Conservation (phyloP, 768 basidiomycete genomes). For the Termitomyces titanicus region DNA sequence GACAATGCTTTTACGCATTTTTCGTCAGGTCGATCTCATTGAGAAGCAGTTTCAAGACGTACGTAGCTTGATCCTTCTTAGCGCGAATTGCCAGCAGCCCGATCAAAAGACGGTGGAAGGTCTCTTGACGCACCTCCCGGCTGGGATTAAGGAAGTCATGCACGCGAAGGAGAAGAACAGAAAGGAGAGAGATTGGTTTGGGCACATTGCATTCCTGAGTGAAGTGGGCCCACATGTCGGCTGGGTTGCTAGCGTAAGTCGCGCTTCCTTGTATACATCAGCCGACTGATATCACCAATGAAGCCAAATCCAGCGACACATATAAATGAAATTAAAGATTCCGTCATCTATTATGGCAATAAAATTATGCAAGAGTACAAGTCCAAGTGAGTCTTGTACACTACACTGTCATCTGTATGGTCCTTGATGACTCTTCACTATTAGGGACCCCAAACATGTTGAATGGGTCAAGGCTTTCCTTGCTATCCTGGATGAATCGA, state of each 20-base stretch:
- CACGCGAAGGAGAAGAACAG: constrained; percentile 79
- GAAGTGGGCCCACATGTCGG: constrained; percentile 81
- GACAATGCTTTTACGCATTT: not conserved
- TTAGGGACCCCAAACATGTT: constrained; percentile 79
- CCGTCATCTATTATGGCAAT: constrained; percentile 85
- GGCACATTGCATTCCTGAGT: constrained; percentile 75
- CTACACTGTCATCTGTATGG: not conserved
- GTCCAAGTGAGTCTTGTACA: constrained; percentile 61
- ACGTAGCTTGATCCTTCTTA: constrained; percentile 63
- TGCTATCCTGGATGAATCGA: constrained; percentile 70
- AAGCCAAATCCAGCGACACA: constrained; percentile 79
- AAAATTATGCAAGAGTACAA: constrained; percentile 90
- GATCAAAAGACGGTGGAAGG: constrained; percentile 51
- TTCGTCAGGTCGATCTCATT: constrained; percentile 60
- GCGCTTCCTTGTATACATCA: not conserved
- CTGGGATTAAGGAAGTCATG: constrained; percentile 71
- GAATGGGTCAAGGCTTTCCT: constrained; percentile 84
- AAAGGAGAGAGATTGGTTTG: constrained; percentile 78
- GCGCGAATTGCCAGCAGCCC: constrained; percentile 78
- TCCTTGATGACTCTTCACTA: constrained; percentile 4
- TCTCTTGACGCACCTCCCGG: constrained; percentile 65
- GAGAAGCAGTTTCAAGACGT: constrained; percentile 65
- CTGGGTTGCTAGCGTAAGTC: constrained; percentile 82
- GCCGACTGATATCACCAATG: constrained; percentile 12
- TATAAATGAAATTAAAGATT: constrained; percentile 82